A percentile compares a stretch with the other conserved stretches of the same genome.
Conservation (phyloP, 257 asterid genomes). For the Buddleja alternifolia region DNA sequence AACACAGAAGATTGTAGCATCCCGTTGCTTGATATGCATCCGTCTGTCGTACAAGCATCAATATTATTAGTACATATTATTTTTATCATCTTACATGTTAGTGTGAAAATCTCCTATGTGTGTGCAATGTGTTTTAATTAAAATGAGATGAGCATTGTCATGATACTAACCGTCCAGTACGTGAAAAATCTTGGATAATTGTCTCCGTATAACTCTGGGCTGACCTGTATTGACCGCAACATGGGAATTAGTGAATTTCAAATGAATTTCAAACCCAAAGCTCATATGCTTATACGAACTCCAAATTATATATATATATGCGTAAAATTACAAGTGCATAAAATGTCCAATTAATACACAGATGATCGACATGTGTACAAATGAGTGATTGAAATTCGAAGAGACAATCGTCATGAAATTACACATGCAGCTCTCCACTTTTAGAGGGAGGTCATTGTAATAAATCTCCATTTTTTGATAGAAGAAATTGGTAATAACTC, state of each 20-base stretch:
- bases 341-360: too few relatives aligned
- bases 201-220: slow-evolving; percentile 88
- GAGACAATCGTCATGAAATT: too few relatives aligned
- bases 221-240: slow-evolving; percentile 53
- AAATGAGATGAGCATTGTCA: neutral
- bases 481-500: too few relatives aligned
- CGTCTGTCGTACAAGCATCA: slow-evolving; percentile 43
- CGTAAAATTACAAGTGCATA: too few relatives aligned
- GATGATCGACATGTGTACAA: too few relatives aligned
- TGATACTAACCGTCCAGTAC: slow-evolving; percentile 83
- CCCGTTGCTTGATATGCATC: slow-evolving; percentile 98
- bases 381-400: too few relatives aligned
- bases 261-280: too few relatives aligned
- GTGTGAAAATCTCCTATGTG: neutral
- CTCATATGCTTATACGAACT: too few relatives aligned
- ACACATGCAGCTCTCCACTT: too few relatives aligned
- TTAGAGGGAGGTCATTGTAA: too few relatives aligned
- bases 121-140: neutral
- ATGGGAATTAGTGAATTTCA: slow-evolving; percentile 12
- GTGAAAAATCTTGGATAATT: slow-evolving; percentile 88
- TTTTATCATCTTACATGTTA: neutral
- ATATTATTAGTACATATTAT: neutral
- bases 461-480: too few relatives aligned
- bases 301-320: too few relatives aligned
- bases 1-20: slow-evolving; percentile 87